phyloP scores from a whole-genome alignment of 257 asterid species.

The Lithospermum erythrorhizon region DNA sequence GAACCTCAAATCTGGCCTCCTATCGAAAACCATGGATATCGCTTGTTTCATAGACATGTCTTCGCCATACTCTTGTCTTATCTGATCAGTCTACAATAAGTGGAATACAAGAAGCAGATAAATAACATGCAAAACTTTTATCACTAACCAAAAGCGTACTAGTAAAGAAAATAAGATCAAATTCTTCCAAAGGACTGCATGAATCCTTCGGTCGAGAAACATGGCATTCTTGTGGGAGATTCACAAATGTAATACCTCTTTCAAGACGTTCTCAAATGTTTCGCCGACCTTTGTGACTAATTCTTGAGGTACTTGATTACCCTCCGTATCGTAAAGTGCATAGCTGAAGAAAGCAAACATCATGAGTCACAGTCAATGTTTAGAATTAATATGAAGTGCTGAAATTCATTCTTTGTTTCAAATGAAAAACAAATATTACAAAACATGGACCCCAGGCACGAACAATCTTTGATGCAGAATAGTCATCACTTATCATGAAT shows the following conservation, averaged over 20 bases:
- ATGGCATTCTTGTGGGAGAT: background rate
- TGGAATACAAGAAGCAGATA: constrained; percentile 4
- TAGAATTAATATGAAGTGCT: background rate
- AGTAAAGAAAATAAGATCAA: background rate
- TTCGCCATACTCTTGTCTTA: constrained; percentile 59
- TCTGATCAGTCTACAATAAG: constrained; percentile 46
- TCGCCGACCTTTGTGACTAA: constrained; percentile 78
- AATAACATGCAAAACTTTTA: background rate
- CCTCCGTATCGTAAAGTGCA: constrained; percentile 85
- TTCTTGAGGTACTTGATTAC: constrained; percentile 87
- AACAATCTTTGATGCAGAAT: background rate
- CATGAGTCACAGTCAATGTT: background rate
- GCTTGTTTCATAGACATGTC: constrained; percentile 84
- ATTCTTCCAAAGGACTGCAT: background rate
- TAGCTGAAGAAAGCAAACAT: constrained; percentile 39
- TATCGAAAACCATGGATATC: constrained; percentile 61
- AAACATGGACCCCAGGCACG: background rate
- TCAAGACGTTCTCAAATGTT: constrained; percentile 73
- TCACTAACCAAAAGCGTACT: background rate
- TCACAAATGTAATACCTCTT: constrained; percentile 43
- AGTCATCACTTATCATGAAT: background rate
- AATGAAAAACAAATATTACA: background rate
- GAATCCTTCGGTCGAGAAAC: background rate
- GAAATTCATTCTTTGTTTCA: background rate
- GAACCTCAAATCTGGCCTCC: constrained; percentile 86